Conservation (phyloP, 2,329 filamentous ascomycete genomes). For the Fusarium zealandicum region DNA sequence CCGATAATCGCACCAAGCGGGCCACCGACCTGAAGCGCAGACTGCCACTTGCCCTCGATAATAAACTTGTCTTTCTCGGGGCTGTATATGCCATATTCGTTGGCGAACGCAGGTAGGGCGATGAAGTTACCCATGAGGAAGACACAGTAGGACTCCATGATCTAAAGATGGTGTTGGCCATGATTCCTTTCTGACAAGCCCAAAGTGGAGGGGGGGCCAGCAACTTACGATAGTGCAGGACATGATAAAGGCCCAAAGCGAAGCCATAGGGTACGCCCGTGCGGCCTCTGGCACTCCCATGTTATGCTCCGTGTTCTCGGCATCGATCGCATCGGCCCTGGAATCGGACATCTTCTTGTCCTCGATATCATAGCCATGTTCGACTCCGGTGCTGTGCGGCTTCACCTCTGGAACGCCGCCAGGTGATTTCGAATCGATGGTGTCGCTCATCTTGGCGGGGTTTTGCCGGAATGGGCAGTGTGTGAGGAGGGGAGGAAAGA, state of each 20-base stretch:
- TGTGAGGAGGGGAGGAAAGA: constrained; percentile 2
- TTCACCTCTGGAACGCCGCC: constrained; percentile 21
- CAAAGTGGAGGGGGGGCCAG: not conserved
- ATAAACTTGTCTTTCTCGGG: constrained; percentile 32
- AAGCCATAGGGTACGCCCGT: constrained; percentile 53
- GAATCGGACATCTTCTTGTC: constrained; percentile 22
- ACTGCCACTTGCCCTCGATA: constrained; percentile 53
- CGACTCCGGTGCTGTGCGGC: constrained; percentile 17
- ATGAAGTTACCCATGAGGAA: constrained; percentile 52
- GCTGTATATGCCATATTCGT: constrained; percentile 46
- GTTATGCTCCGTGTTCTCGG: constrained; percentile 53
- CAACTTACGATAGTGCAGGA: constrained; percentile 57
- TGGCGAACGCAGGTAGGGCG: constrained; percentile 46
- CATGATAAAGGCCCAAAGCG: constrained; percentile 57
- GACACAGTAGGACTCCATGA: constrained; percentile 60
- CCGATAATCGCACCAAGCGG: constrained; percentile 48
- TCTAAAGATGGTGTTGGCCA: constrained; percentile 41
- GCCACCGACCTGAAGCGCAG: constrained; percentile 45
- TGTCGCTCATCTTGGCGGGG: constrained; percentile 28
- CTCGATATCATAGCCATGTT: constrained; percentile 32
- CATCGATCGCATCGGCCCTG: constrained; percentile 38
- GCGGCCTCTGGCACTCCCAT: constrained; percentile 50
- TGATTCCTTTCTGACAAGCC: not conserved
- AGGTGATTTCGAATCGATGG: constrained; percentile 21
- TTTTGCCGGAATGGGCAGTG: constrained; percentile 18